A percentile compares a stretch with the other conserved stretches of the same genome.
Evolutionary conservation across 2,329 filamentous ascomycete genomes (phyloP).

Genomic region (Fusarium sp.): DNA sequence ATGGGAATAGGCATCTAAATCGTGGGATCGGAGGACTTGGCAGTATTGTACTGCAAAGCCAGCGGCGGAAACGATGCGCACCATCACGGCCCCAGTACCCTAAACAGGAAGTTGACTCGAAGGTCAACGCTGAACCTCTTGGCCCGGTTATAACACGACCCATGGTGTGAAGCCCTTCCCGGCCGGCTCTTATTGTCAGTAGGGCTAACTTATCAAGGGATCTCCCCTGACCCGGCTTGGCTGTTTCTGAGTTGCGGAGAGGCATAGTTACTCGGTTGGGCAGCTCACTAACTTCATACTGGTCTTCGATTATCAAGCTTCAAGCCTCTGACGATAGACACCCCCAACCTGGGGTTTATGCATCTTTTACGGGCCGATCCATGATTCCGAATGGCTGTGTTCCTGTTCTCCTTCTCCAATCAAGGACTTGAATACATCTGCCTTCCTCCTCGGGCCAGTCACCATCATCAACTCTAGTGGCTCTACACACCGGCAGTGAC

Average conservation of each 20-base stretch:
- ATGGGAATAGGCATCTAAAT: constrained; percentile 1
- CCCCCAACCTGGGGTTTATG: constrained; percentile 27
- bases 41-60: constrained; percentile 6
- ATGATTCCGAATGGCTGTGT: constrained; percentile 26
- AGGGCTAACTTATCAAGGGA: constrained; percentile 23
- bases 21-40: constrained; percentile 5
- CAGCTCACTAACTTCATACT: constrained; percentile 6
- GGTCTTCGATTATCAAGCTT: neutral
- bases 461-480: neutral
- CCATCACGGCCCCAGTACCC: constrained; percentile 38
- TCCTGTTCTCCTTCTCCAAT: constrained; percentile 26
- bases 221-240: constrained; percentile 10
- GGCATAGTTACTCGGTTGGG: constrained; percentile 20
- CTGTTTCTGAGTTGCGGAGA: constrained; percentile 18
- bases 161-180: constrained; percentile 15
- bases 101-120: constrained; percentile 43
- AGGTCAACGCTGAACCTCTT: constrained; percentile 12
- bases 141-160: neutral
- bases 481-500: neutral
- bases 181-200: constrained; percentile 25
- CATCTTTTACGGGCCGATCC: constrained; percentile 33
- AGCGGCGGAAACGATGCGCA: constrained; percentile 21
- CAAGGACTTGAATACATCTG: constrained; percentile 4
- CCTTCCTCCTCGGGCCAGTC: constrained; percentile 11
- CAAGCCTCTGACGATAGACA: constrained; percentile 4